A percentile compares a stretch with the other conserved stretches of the same genome.
phyloP scores from a whole-genome alignment of 225 moss, liverwort and hornwort species.

The Sphagnum tenellum region DNA sequence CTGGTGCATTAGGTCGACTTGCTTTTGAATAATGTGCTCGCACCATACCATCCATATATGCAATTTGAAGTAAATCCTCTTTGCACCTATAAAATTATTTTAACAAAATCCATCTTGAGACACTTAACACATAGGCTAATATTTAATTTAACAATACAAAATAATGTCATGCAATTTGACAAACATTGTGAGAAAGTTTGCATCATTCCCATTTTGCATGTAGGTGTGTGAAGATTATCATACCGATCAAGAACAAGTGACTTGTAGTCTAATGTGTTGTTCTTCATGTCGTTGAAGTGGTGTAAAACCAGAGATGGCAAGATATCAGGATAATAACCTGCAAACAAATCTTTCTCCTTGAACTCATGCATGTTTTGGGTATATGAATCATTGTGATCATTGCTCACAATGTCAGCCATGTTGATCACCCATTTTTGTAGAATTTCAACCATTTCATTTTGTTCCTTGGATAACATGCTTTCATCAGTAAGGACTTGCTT shows the following conservation, averaged over 20 bases:
- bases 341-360: slow-evolving; percentile 28
- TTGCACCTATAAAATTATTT: slow-evolving; percentile 25
- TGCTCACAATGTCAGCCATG: slow-evolving; percentile 20
- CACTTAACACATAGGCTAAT: too few species aligned
- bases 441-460: slow-evolving; percentile 24
- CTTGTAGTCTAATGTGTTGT: slow-evolving; percentile 15
- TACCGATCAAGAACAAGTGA: slow-evolving; percentile 35
- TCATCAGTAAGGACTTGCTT: slow-evolving; percentile 57
- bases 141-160: too few species aligned
- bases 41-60: slow-evolving; percentile 52
- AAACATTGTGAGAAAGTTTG: too few species aligned
- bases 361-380: too few species aligned
- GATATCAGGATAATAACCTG: slow-evolving; percentile 48
- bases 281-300: slow-evolving; percentile 22
- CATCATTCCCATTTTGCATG: too few species aligned
- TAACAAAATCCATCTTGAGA: too few species aligned
- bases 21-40: slow-evolving; percentile 31
- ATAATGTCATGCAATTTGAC: too few species aligned
- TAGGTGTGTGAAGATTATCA: too few species aligned
- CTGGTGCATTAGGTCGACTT: slow-evolving; percentile 28
- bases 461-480: slow-evolving; percentile 25
- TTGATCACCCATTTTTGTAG: slow-evolving; percentile 35
- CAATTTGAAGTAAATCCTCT: slow-evolving; percentile 47
- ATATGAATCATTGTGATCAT: neutral
- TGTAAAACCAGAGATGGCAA: slow-evolving; percentile 49